Evolutionary conservation across 345 rosid genomes (phyloP).

Genomic region (Arabidopsis thaliana): TAIR10.1 NC_003076.8:3170501-3171000

Average conservation of each 20-base stretch:
- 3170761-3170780: conserved; percentile 25
- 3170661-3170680: conserved; percentile 49
- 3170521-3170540: conserved; percentile 64
- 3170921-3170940: conserved; percentile 4
- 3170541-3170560: conserved; percentile 58
- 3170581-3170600: conserved; percentile 31
- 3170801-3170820: conserved; percentile 33
- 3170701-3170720: conserved; percentile 54
- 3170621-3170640: conserved; percentile 10
- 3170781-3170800: conserved; percentile 13
- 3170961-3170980: conserved; percentile 33
- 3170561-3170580: conserved; percentile 47
- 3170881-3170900: conserved; percentile 1
- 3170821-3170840: conserved; percentile 31
- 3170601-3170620: conserved; percentile 21
- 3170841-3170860: conserved; percentile 21
- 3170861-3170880: conserved; percentile 24
- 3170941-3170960: conserved; percentile 40
- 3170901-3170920: conserved; percentile 16
- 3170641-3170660: conserved; percentile 27
- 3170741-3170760: conserved; percentile 33
- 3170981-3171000: conserved; percentile 31
- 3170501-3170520: conserved; percentile 62
- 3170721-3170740: conserved; percentile 52
- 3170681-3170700: conserved; percentile 34